A percentile compares a stretch with the other conserved stretches of the same genome.
Evolutionary conservation across 2,329 filamentous ascomycete species (phyloP).

Genomic region (Neurospora sp.): DNA sequence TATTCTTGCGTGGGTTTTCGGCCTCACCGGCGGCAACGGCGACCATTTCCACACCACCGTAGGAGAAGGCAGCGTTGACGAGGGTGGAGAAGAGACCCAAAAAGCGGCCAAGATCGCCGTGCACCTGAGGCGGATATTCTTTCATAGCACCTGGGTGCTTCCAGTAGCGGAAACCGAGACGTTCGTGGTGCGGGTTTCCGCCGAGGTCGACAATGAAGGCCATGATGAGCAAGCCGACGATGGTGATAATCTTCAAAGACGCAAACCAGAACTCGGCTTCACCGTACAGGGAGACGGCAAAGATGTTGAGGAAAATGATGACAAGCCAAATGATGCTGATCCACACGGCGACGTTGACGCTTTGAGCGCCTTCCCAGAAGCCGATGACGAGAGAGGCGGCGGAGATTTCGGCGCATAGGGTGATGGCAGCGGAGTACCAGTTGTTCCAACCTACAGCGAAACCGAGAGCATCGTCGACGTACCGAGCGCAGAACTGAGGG

Average conservation of each 20-base stretch:
- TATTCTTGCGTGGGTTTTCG: slow-evolving; percentile 29
- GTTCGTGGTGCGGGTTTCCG: slow-evolving; percentile 25
- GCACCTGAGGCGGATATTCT: slow-evolving; percentile 17
- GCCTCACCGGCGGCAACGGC: slow-evolving; percentile 41
- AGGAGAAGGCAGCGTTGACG: slow-evolving; percentile 37
- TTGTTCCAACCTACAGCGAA: slow-evolving; percentile 8
- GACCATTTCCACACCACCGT: slow-evolving; percentile 39
- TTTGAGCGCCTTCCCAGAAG: slow-evolving; percentile 28
- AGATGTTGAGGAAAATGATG: slow-evolving; percentile 28
- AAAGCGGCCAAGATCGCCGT: slow-evolving; percentile 29
- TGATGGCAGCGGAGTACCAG: slow-evolving; percentile 5
- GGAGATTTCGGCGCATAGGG: slow-evolving; percentile 24
- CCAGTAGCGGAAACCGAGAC: slow-evolving; percentile 29
- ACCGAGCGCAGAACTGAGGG: slow-evolving; percentile 6
- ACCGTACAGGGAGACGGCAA: slow-evolving; percentile 46
- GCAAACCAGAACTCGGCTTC: slow-evolving; percentile 46
- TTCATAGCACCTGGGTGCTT: slow-evolving; percentile 27
- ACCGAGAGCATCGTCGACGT: slow-evolving; percentile 7
- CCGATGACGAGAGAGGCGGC: slow-evolving; percentile 31
- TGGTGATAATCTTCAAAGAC: slow-evolving; percentile 22
- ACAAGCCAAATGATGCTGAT: slow-evolving; percentile 29
- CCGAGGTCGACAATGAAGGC: slow-evolving; percentile 26
- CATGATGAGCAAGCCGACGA: slow-evolving; percentile 26
- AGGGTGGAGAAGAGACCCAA: slow-evolving; percentile 38
- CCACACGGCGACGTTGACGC: slow-evolving; percentile 29